Evolutionary conservation across 352 stramenopile genomes (phyloP), one percentile per base, ranked within the genome.

Genomic region (Globisporangium cystogenes): DNA sequence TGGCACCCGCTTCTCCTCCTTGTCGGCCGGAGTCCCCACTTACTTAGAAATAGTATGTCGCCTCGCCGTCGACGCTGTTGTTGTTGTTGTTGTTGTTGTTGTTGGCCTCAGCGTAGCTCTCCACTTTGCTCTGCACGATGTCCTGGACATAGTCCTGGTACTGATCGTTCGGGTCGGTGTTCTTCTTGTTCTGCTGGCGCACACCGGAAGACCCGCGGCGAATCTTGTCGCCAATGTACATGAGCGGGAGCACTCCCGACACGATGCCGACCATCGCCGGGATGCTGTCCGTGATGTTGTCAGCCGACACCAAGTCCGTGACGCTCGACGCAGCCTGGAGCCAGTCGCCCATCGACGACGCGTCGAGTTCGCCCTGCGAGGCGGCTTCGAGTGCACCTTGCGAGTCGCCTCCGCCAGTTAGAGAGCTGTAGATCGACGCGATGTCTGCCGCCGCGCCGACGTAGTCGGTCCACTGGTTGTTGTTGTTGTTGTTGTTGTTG

Each of bases 281-380:
- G 23, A 46, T 46, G 3, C 31, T 18, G 36, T 59, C 53, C 10
- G 14, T 24, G 4, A 21, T 16, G 31, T 35, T 36, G 3, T 59
- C 46, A 0, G 45, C 27, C 23, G 40, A 48, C 45, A 43, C 40
- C 20, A 31, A 51, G 27, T 45, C 36, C 15, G 46, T 51, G 41
- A 57, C 51, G 45, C 41, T 59, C n/a, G 57, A 59, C 18, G 51
- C 57, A 7, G 52, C 51, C 10, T 48, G 40, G 7, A 64, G 21
- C 27, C 43, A 50, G 33, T 62, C 59, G 4, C 42, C 59, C 26
- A 65, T 36, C 7, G 52, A 49, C 21, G 57, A 23, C 41, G 48
- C 29, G 11, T 55, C 37, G 3, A 54, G 16, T 26, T 39, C 45
- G 5, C 21, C 29, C 15, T 49, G 45, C n/a, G 45, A 36, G 15